Evolutionary conservation across 805 yeast genomes (phyloP).

Genomic region (Barnettozyma sucrosica): DNA sequence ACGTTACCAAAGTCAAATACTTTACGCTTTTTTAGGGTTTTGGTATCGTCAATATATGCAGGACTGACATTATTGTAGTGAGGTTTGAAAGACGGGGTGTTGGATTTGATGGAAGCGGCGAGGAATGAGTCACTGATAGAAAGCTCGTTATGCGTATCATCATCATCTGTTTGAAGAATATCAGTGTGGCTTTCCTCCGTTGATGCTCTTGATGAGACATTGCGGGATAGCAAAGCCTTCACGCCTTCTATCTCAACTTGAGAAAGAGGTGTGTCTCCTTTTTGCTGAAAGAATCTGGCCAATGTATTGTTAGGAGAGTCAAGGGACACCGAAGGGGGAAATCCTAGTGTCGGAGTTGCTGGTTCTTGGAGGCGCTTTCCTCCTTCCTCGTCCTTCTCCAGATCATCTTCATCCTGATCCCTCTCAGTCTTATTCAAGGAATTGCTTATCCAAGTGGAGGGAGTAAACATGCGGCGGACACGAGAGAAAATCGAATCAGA

Average conservation of each 20-base stretch:
- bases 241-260: conserved; percentile 83
- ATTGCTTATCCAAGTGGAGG: background rate
- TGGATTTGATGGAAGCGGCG: conserved; percentile 5
- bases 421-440: background rate
- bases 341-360: background rate
- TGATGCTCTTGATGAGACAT: background rate
- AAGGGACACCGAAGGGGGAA: background rate
- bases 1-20: conserved; percentile 5
- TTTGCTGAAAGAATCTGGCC: conserved; percentile 63
- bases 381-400: no score
- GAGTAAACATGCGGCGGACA: background rate
- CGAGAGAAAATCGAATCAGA: background rate
- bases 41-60: conserved; percentile 5
- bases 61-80: conserved; percentile 20
- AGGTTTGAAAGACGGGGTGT: conserved; percentile 32
- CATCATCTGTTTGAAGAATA: conserved; percentile 6
- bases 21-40: conserved; percentile 3
- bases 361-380: conserved; percentile 2
- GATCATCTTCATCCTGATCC: background rate
- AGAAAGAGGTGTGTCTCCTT: conserved; percentile 69
- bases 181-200: conserved; percentile 9
- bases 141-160: conserved; percentile 2
- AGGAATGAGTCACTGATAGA: conserved; percentile 8
- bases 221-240: conserved; percentile 42
- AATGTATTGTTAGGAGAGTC: conserved; percentile 52